These are phyloP conservation scores for Tricholoma terreum DNA, from an alignment of 768 basidiomycete genomes.

Conservation along the genomic window DNA sequence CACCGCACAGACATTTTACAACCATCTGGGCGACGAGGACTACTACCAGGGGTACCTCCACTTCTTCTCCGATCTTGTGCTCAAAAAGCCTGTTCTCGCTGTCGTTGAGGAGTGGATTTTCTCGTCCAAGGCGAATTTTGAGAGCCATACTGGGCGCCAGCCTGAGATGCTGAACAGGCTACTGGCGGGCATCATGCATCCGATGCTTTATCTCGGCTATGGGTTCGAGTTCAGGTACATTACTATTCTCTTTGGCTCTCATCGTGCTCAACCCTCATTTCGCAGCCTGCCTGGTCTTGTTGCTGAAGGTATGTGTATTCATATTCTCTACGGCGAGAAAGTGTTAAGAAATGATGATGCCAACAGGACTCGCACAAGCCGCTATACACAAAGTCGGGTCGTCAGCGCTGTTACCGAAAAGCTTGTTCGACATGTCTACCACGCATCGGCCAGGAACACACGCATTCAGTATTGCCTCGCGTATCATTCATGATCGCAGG, in stretches of 20 bases:
- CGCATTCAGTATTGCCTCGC: too few species aligned
- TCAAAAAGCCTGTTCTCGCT: constrained; percentile 36
- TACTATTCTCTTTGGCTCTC: too few species aligned
- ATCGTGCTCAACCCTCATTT: too few species aligned
- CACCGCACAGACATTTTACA: constrained; percentile 42
- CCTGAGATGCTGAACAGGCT: constrained; percentile 49
- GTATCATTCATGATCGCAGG: too few species aligned
- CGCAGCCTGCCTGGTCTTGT: constrained; percentile 50
- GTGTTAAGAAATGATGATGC: too few species aligned
- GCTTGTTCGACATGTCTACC: constrained; percentile 22
- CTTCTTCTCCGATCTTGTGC: constrained; percentile 42
- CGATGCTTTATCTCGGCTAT: constrained; percentile 61
- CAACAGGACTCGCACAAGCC: constrained; percentile 60
- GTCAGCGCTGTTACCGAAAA: constrained; percentile 28
- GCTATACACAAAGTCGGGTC: constrained; percentile 44
- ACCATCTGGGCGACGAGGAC: constrained; percentile 52
- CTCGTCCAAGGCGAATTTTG: constrained; percentile 44
- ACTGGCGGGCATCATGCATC: constrained; percentile 56
- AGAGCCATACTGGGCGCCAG: constrained; percentile 25
- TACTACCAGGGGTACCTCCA: constrained; percentile 53
- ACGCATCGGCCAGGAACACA: constrained; percentile 52
- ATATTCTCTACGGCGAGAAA: not conserved
- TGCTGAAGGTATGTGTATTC: constrained; percentile 49
- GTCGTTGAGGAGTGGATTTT: constrained; percentile 57
- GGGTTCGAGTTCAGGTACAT: constrained; percentile 71